Evolutionary conservation across 2,329 filamentous ascomycete genomes (phyloP), one percentile per base, ranked within the genome.

Genomic region (Pseudogymnoascus sp.): DNA sequence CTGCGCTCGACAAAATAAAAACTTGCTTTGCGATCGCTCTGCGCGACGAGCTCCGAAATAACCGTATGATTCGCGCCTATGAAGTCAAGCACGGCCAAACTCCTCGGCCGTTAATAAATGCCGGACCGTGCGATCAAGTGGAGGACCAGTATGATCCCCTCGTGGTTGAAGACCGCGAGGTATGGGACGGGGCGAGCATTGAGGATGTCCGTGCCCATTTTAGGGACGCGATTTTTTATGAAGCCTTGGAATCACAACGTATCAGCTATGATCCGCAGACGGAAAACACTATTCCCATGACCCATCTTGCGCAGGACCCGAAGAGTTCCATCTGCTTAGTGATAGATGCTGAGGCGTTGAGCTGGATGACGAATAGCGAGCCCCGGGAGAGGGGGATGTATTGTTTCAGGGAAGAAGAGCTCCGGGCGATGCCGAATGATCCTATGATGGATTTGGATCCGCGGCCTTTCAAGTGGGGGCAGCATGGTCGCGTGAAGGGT

Each of bases 1-100:
- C 60, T 21, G 62, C 62, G 18, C 34, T 69, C 21, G 64, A 63
- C 34, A 69, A 69, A 61, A 47, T 47, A 23, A 47, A 47, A 47
- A 47, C 42, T 12, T 47, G 42, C 42, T 4, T 47, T 23, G 18
- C 18, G 16, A 23, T 26, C 42, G n/a, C 42, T 4, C 18, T 47
- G 4, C 42, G 42, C 21, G 0, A 6, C 10, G 42, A 47, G n/a
- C 18, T 47, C 42, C 10, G 11, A 47, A 14, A 1, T 6, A 37
- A 37, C 36, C 42, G 2, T 47, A 6, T 0, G 11, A 37, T 69
- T 12, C 45, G 60, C 21, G 36, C 29, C 6, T 31, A 31, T 31
- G 29, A 31, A 8, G 6, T 31, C 29, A 31, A 8, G 5, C 29
- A 8, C 29, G 29, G 29, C 29, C 1, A 31, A 8, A 31, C 21